Conservation (phyloP, 2,329 filamentous ascomycete species). For the Didymella pinodella region DNA sequence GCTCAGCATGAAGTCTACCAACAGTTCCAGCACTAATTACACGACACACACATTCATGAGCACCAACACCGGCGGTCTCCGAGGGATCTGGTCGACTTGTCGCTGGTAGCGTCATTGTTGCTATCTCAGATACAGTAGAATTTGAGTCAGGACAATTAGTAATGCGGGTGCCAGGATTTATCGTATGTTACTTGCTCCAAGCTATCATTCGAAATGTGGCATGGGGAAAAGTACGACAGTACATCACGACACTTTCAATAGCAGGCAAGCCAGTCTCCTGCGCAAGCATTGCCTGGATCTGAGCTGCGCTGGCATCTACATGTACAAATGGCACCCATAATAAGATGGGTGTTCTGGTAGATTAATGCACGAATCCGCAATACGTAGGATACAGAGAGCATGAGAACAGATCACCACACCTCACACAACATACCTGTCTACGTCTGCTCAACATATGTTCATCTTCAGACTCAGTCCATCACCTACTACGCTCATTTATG, state of each 20-base stretch:
- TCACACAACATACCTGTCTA: not conserved
- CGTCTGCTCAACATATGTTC: not conserved
- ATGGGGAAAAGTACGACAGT: too few relatives aligned
- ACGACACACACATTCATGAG: not conserved
- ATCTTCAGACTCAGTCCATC: not conserved
- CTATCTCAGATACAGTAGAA: not conserved
- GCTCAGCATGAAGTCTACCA: not conserved
- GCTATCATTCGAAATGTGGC: not conserved
- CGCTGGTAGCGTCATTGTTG: not conserved
- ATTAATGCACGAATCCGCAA: too few relatives aligned
- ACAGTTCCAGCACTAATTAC: too few relatives aligned
- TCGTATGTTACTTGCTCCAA: not conserved
- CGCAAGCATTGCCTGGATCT: too few relatives aligned
- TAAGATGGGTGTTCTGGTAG: too few relatives aligned
- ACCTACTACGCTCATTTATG: not conserved
- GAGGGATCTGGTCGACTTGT: not conserved
- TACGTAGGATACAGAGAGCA: too few relatives aligned
- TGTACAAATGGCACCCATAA: too few relatives aligned
- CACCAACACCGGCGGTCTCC: not conserved
- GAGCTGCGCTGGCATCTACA: too few relatives aligned
- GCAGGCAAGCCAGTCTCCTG: too few relatives aligned
- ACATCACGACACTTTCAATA: too few relatives aligned
- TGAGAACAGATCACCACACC: too few relatives aligned
- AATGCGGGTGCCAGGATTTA: not conserved
- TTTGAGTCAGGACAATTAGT: not conserved